These are phyloP conservation scores for Tetrahymena elliotti DNA, from an alignment of 73 alveolate genomes.

Conservation along the genomic window DNA sequence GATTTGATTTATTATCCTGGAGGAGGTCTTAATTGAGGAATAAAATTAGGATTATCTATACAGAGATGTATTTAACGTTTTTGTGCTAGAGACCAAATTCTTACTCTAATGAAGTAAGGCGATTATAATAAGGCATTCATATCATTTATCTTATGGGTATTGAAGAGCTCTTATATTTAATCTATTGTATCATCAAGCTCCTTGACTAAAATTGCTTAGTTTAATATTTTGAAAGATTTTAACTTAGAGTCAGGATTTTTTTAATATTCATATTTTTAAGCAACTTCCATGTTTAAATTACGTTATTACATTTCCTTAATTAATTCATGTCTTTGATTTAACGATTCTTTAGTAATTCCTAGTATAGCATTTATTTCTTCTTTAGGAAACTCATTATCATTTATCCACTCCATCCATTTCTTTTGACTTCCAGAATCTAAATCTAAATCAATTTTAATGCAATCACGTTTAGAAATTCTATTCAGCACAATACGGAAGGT, in stretches of 20 bases:
- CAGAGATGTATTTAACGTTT: not conserved
- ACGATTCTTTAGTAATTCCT: not conserved
- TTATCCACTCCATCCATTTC: not conserved
- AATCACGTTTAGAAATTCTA: not conserved
- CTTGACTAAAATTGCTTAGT: not conserved
- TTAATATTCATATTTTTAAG: not conserved
- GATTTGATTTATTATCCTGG: not conserved
- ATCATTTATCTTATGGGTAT: not conserved
- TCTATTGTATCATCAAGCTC: not conserved
- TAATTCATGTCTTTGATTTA: not conserved
- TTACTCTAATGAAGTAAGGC: not conserved
- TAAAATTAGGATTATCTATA: not conserved
- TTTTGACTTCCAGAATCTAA: not conserved
- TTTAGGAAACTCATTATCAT: not conserved
- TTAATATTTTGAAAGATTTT: not conserved
- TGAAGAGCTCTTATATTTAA: not conserved
- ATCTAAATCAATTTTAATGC: not conserved
- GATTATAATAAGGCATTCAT: not conserved
- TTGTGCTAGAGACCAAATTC: not conserved
- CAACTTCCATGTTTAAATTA: not conserved
- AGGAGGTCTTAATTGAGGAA: not conserved
- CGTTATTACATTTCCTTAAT: not conserved
- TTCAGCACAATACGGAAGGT: not conserved
- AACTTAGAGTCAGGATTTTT: not conserved
- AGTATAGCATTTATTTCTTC: not conserved